Base-by-base conservation (phyloP, 441 rosid genomes). In the Croton setiger region DNA sequence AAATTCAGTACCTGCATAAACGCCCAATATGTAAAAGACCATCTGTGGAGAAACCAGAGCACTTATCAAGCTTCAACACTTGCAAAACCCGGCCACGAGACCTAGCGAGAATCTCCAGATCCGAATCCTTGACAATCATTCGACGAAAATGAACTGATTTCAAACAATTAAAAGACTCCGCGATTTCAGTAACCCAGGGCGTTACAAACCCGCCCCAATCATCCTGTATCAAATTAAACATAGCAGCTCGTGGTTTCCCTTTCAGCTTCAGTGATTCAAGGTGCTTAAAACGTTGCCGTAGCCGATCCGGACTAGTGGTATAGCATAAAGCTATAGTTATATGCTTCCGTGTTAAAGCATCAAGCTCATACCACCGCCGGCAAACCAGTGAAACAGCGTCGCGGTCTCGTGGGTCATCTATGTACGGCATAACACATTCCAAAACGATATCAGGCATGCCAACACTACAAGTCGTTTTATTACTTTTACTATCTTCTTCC, bases 181-280 rank as follows among this genome's bases (percentile, higher is more conserved):
- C 73, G 7, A 94, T 90, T 75, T 82, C 91, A 0, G 49, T 55
- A 4, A 88, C 87, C 97, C 97, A 94, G 0, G 93, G 93, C 4
- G 88, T 81, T 13, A 84, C 90, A 31, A 74, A 80, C 0, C 98
- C 96, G 8, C 96, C 97, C 98, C 97, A 88, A 64, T 88, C 83
- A 79, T 91, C 96, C 0, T 93, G 96, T 39, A 94, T 91, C 31
- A 88, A 76, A 66, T 90, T 91, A 63, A 94, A 89, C 96, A 91
- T 86, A n/a, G 96, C 96, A 0, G 96, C 96, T 63, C 97, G 56
- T 0, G 97, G 96, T 81, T 87, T 90, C 12, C 96, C 98, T 72
- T 91, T 95, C n/a, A 95, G 72, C 71, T 83, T 82, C 64, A 95
- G 72, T n/a, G 99, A 95, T 75, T 94, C 97, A 5, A 95, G 74